Evolutionary conservation across 1,139 yeast genomes (phyloP), one percentile per base, ranked within the genome.

Genomic region (Geotrichum bryndzae): DNA sequence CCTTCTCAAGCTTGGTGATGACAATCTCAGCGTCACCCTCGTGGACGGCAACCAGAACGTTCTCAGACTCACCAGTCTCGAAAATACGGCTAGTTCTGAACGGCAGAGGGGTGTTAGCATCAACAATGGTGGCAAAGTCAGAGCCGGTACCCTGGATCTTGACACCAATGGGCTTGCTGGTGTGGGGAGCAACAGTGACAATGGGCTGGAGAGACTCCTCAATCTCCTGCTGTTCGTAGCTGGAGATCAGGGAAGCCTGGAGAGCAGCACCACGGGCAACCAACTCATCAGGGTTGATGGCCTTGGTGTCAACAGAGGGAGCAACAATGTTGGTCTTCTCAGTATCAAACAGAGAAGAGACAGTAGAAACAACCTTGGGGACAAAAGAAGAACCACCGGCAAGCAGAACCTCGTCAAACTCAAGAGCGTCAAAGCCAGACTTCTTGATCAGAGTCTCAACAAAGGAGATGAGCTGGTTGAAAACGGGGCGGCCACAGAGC

Each of bases 221-320:
- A 70, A 94, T 82, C 78, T 92, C 98, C 61, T 88, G 95, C 64
- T 83, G 90, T 72, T 92, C 98, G 70, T 87, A 90, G 61, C 85
- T 80, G 70, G 90, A 89, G 67, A 92, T 82, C 74, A 95, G 80
- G 53, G 96, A 85, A 59, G 97, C 99, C 81, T 95, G 99, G 74
- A 94, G 83, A 64, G 99, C 97, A 66, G 97, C 96, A 78, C 99
- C 99, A 74, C 96, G 88, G 68, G 96, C 87, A 68, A 88, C 81
- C 72, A 91, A 82, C 79, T 95, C 99, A 71, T 90, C 85, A 65
- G 99, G 97, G 79, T 88, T 85, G 65, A 87, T 73, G 62, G 96
- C 91, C 76, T 88, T 88, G 66, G 88, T 69, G 74, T 87, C 91
- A 64, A 83, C 73, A 35, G 89, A 80, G 68, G 98, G 96, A 31